A percentile compares a stretch with the other conserved stretches of the same genome.
phyloP scores from a whole-genome alignment of 2,329 filamentous ascomycete genomes.

The Claviceps capensis region DNA sequence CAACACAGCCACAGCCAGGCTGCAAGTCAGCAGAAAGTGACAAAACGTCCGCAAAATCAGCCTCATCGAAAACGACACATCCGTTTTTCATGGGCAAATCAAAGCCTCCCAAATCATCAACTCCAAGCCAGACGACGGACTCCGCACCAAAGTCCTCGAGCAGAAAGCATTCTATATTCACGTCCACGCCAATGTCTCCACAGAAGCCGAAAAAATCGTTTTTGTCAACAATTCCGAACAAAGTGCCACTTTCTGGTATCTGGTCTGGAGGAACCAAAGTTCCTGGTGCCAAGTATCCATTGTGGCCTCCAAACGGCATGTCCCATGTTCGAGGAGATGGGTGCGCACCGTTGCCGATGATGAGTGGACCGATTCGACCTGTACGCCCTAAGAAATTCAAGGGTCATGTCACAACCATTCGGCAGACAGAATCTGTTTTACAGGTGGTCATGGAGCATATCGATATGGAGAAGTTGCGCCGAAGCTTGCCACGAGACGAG shows the following conservation, averaged over 20 bases:
- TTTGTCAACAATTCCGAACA: conserved; percentile 13
- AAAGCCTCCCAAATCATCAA: conserved; percentile 13
- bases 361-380: not conserved
- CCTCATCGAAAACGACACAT: conserved; percentile 21
- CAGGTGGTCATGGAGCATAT: conserved; percentile 13
- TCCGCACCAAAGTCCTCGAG: conserved; percentile 13
- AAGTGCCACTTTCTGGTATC: conserved; percentile 28
- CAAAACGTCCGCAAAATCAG: conserved; percentile 7
- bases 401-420: conserved; percentile 28
- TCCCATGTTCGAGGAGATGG: conserved; percentile 44
- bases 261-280: conserved; percentile 39
- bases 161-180: conserved; percentile 29
- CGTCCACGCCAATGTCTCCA: conserved; percentile 40
- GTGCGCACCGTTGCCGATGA: not conserved
- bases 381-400: conserved; percentile 32
- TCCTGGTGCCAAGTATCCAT: conserved; percentile 50
- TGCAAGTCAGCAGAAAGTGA: not conserved
- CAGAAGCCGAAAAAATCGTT: conserved; percentile 23
- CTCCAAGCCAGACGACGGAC: conserved; percentile 10
- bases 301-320: conserved; percentile 58
- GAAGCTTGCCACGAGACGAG: conserved; percentile 16
- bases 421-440: conserved; percentile 30
- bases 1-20: conserved; percentile 5
- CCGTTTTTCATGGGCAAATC: conserved; percentile 28
- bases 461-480: conserved; percentile 14